Evolutionary conservation across 1,139 yeast genomes (phyloP), one percentile per base, ranked within the genome.

Genomic region (Saccharomyces hybrid): DNA sequence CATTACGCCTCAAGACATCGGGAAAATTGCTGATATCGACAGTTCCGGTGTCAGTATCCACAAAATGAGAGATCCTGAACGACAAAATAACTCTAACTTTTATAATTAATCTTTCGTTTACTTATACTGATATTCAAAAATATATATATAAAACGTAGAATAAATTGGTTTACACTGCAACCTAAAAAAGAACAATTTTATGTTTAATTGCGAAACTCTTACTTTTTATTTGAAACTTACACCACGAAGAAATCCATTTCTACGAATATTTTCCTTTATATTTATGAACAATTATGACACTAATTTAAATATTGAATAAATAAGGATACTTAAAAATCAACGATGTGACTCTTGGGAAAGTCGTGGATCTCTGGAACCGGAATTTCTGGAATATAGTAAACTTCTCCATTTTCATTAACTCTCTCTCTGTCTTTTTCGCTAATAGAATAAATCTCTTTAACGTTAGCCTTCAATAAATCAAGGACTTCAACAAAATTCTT

Each of bases 1-100:
- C 62, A 91, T 93, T 49, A 93, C 99, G 0, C 99, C 99, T 0
- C 96, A 90, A 64, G 96, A 89, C 69, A 87, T 93, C 62, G 88
- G 91, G 0, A 83, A 81, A 48, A 81, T 89, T 51, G 85, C 86
- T 2, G 87, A 85, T 54, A 72, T 87, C 55, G 83, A 82, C 51
- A 77, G 78, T 31, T 57, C 62, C 6, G 83, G 83, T 60, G 89
- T 90, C 7, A 78, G 75, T 60, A 87, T 91, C 44, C 93, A 86
- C 62, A 81, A 81, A 63, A 84, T 90, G 77, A 54, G 64, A 54
- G 76, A 74, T 55, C 76, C 76, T 9, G 57, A 69, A 55, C 61
- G 73, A 55, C 68, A 62, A 14, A 65, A 63, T 51, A 64, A 67
- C 53, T 65, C 68, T 4, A 58, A 55, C 34, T 61, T 48, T 38